Conservation (phyloP, 2,329 filamentous ascomycete genomes). For the Knufia fluminis region DNA sequence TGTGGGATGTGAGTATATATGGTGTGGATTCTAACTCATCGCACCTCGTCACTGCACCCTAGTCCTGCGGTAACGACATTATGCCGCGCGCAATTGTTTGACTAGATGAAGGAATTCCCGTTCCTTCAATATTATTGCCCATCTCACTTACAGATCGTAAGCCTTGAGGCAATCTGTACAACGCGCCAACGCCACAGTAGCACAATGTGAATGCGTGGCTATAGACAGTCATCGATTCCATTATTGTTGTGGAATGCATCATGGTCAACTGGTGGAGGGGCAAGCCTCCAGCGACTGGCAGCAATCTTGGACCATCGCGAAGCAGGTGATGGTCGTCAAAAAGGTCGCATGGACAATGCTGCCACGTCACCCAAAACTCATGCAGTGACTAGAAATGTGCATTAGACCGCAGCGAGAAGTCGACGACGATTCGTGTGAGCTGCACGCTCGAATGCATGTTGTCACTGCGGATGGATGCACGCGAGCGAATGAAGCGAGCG, state of each 20-base stretch:
- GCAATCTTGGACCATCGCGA: not conserved
- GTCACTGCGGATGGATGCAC: conserved; percentile 1
- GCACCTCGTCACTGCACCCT: too few relatives aligned
- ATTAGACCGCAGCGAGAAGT: conserved; percentile 5
- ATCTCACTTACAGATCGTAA: too few relatives aligned
- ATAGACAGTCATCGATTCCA: not conserved
- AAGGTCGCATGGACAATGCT: not conserved
- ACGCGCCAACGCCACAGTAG: too few relatives aligned
- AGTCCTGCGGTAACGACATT: too few relatives aligned
- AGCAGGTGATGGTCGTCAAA: not conserved
- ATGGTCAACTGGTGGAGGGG: not conserved
- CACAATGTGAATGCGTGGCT: not conserved
- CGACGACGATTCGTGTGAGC: conserved; percentile 6
- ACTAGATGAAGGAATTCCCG: too few relatives aligned
- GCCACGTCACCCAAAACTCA: conserved; percentile 10
- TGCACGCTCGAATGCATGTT: conserved; percentile 6
- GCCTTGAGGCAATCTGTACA: too few relatives aligned
- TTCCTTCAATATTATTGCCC: too few relatives aligned
- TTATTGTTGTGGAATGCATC: not conserved
- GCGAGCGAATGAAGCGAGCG: conserved; percentile 8
- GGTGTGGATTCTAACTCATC: too few relatives aligned
- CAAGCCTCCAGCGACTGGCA: not conserved
- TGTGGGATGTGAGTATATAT: too few relatives aligned
- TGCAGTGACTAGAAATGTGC: conserved; percentile 5
- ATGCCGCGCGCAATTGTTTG: too few relatives aligned